Conservation (phyloP, 768 basidiomycete genomes). For the Cyclocybe cylindracea region DNA sequence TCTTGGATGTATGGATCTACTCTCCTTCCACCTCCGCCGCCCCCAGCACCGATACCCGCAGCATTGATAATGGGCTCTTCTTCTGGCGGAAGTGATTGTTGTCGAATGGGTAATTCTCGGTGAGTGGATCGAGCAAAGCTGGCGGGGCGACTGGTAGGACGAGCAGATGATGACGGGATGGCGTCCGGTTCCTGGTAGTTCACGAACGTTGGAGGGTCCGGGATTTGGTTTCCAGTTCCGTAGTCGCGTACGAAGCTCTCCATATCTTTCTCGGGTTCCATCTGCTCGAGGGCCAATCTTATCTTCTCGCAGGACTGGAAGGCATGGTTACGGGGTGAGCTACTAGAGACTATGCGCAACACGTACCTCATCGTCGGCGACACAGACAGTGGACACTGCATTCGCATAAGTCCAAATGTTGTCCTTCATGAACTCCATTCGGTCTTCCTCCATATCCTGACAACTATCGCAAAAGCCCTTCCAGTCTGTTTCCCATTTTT, state of each 20-base stretch:
- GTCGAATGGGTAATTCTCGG: constrained; percentile 35
- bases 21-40: constrained; percentile 40
- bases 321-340: constrained; percentile 5
- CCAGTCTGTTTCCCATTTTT: constrained; percentile 94
- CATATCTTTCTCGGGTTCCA: constrained; percentile 88
- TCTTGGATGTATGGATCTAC: constrained; percentile 33
- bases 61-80: constrained; percentile 54
- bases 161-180: constrained; percentile 57
- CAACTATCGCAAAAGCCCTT: constrained; percentile 91
- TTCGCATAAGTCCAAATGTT: constrained; percentile 97
- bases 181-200: constrained; percentile 75
- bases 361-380: constrained; percentile 90
- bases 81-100: constrained; percentile 28
- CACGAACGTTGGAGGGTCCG: constrained; percentile 85
- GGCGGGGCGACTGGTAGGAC: constrained; percentile 58
- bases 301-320: constrained; percentile 87
- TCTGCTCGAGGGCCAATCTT: constrained; percentile 81
- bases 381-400: constrained; percentile 93
- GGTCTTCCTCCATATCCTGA: constrained; percentile 94
- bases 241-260: constrained; percentile 87
- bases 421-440: constrained; percentile 94
- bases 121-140: constrained; percentile 49
- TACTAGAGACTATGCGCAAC: background rate
- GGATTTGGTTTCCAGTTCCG: constrained; percentile 86
- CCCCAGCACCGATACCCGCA: constrained; percentile 75